Conservation (phyloP, 2,329 filamentous ascomycete genomes). For the Penicillium brasilianum region DNA sequence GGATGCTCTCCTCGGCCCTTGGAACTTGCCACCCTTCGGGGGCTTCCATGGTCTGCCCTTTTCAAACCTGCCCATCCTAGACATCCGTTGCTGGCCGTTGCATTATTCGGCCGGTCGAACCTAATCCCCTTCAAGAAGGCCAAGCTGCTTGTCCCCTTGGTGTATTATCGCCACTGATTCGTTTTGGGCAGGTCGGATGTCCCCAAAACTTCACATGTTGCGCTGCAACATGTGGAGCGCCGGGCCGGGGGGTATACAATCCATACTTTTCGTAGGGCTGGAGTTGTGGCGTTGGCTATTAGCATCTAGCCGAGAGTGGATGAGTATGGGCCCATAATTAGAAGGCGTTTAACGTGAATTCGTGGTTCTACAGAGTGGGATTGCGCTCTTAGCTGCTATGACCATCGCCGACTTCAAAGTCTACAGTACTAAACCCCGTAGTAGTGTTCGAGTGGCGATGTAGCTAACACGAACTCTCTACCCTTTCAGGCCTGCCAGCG, state of each 20-base stretch:
- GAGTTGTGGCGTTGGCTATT: neutral
- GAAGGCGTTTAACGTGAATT: neutral
- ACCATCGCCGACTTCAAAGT: no score
- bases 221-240: neutral
- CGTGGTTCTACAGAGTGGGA: neutral
- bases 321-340: neutral
- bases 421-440: neutral
- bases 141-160: neutral
- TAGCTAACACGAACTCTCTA: neutral
- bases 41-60: neutral
- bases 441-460: neutral
- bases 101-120: constrained; percentile 18
- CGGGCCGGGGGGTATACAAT: neutral
- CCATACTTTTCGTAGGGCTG: neutral
- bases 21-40: constrained; percentile 1
- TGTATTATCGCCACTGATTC: constrained; percentile 12
- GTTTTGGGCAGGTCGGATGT: neutral
- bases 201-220: constrained; percentile 1
- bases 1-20: neutral
- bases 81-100: neutral
- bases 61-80: neutral
- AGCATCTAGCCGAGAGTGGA: neutral
- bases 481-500: neutral
- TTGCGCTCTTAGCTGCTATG: no score
- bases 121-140: constrained; percentile 10